Base-by-base conservation (phyloP, 179 eudicot genomes). In the Pouteria campechiana region DNA sequence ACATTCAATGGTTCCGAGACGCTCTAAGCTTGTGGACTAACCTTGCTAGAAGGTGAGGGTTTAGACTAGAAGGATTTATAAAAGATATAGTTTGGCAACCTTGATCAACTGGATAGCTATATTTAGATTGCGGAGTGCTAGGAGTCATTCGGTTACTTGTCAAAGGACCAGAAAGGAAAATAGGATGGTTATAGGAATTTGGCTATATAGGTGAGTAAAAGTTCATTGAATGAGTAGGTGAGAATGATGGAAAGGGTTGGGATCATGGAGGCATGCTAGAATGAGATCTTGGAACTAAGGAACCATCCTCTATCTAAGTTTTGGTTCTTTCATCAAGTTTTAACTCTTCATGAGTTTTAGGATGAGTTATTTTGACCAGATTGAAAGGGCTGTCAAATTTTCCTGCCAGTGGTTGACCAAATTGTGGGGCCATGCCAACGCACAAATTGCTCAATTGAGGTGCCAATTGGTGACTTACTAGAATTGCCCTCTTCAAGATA, bases 341-440 rank as follows among this genome's bases (percentile, higher is more conserved):
- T 68, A 89, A 34, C 49, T 85, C 97, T 60, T 89, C 93, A 37
- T 68, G 95, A 13, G 97, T 89, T 2, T 81, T 83, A 12, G 97
- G 97, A 41, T 85, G 86, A 52, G 97, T 89, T 36, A 89, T 89
- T 70, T 76, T 89, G 30, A 89, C 86, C 28, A 80, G 32, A 68
- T 69, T 89, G 25, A 93, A 83, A 13, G 60, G 20, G 32, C 52
- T 57, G n/a, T 61, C 59, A 36, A 55, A 61, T 13, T 69, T 78
- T 25, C 65, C 76, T 20, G 73, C 37, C 59, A 64, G 89, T 51
- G 67, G 95, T 29, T 64, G 90, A 48, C 70, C 49, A 46, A 73
- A 79, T 15, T 71, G 93, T 31, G 79, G 68, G 12, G 73, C 24
- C 50, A 74, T 44, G 36, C 41, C 62, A 48, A 89, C 67, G 25